These are phyloP conservation scores for Cordyceps tenuipes DNA, from an alignment of 2,329 filamentous ascomycete species.

Conservation along the genomic window DNA sequence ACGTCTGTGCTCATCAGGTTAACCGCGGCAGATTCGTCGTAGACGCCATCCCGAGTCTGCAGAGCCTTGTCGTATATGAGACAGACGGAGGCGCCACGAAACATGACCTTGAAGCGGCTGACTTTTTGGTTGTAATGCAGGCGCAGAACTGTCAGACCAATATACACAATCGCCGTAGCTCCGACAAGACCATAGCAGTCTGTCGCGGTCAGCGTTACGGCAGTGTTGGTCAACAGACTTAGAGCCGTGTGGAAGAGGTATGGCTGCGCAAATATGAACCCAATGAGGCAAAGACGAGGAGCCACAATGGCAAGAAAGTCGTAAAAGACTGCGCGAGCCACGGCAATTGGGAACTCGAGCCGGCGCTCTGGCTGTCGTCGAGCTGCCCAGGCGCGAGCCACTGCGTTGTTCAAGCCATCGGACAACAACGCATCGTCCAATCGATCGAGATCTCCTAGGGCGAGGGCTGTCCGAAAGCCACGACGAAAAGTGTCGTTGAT, in stretches of 20 bases:
- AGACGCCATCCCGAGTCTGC: conserved; percentile 8
- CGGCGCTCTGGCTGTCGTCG: conserved; percentile 6
- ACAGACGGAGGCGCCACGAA: conserved; percentile 16
- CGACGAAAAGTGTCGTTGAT: conserved; percentile 22
- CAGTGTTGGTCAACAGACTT: neutral
- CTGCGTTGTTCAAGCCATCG: neutral
- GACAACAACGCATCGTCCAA: conserved; percentile 14
- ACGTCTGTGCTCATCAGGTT: conserved; percentile 15
- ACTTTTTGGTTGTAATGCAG: conserved; percentile 15
- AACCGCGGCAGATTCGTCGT: conserved; percentile 13
- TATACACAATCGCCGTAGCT: conserved; percentile 16
- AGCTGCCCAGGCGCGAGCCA: conserved; percentile 12
- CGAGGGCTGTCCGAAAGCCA: conserved; percentile 16
- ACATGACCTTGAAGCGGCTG: conserved; percentile 16
- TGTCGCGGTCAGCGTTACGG: neutral
- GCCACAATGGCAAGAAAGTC: neutral
- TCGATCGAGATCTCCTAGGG: conserved; percentile 11
- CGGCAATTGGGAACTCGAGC: conserved; percentile 6
- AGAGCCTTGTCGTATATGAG: conserved; percentile 18
- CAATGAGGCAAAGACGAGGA: conserved; percentile 8
- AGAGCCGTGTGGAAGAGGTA: conserved; percentile 13
- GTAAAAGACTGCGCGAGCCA: neutral
- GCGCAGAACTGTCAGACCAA: conserved; percentile 15
- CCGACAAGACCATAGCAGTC: conserved; percentile 14
- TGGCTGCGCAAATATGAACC: conserved; percentile 12